These are phyloP conservation scores for Croton setiger DNA, from an alignment of 441 rosid genomes.

Conservation along the genomic window DNA sequence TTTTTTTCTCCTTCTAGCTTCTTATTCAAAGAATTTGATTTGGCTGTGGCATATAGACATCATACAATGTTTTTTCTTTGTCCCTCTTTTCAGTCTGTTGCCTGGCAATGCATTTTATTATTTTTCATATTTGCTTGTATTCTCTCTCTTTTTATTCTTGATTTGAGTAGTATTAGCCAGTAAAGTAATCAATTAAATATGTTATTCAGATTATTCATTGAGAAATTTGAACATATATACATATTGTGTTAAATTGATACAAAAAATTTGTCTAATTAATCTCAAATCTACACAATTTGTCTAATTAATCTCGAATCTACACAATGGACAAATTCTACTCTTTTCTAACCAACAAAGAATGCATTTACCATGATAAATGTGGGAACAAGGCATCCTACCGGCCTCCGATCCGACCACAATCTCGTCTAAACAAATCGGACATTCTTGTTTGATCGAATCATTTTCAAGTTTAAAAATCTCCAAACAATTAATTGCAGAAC, in stretches of 20 bases:
- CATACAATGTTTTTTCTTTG: not conserved
- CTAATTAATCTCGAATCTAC: constrained; percentile 2
- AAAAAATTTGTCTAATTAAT: no score
- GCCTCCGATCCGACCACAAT: constrained; percentile 3
- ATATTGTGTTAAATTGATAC: no score
- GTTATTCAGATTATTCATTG: no score
- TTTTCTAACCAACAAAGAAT: constrained; percentile 9
- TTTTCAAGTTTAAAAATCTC: not conserved
- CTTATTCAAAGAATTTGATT: constrained; percentile 2
- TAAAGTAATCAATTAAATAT: no score
- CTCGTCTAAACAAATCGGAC: constrained; percentile 9
- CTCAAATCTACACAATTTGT: constrained; percentile 7
- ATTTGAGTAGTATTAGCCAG: no score
- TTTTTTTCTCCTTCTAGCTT: not conserved
- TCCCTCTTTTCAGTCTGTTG: not conserved
- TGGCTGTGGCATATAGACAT: not conserved
- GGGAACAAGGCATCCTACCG: constrained; percentile 6
- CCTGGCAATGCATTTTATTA: not conserved
- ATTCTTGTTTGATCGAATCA: not conserved
- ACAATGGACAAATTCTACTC: constrained; percentile 12
- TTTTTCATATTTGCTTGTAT: no score
- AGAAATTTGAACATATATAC: no score
- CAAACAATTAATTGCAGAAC: not conserved
- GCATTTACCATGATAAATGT: constrained; percentile 1
- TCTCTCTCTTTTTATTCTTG: no score